These are phyloP conservation scores for Nigrospora osmanthi DNA, from an alignment of 2,329 filamentous ascomycete species.

Conservation along the genomic window DNA sequence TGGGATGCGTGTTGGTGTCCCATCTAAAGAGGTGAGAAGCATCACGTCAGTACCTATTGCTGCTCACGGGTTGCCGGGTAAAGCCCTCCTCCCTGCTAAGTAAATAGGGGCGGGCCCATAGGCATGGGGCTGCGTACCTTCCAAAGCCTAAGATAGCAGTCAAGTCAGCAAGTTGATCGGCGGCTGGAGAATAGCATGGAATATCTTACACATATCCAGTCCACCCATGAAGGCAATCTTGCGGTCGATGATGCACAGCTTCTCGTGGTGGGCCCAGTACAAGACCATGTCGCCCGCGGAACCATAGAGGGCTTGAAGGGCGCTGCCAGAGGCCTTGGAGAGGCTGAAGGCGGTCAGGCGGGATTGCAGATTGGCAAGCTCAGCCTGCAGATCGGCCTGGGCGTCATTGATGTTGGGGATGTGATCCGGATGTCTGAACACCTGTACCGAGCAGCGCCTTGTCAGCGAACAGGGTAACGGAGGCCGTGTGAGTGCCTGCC, in stretches of 20 bases:
- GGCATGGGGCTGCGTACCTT: too few relatives aligned
- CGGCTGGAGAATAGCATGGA: background rate
- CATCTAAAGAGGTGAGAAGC: background rate
- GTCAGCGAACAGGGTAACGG: too few relatives aligned
- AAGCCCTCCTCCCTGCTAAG: too few relatives aligned
- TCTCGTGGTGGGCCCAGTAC: constrained; percentile 95
- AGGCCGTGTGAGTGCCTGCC: too few relatives aligned
- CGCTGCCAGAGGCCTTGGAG: constrained; percentile 62
- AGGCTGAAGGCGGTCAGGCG: constrained; percentile 35
- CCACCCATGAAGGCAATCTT: constrained; percentile 83
- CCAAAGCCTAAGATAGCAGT: too few relatives aligned
- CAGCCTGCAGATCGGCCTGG: constrained; percentile 59
- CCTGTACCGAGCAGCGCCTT: constrained; percentile 25
- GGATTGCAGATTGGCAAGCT: constrained; percentile 33
- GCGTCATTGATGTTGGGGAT: constrained; percentile 64
- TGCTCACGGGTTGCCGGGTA: background rate
- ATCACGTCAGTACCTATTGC: too few relatives aligned
- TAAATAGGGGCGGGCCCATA: too few relatives aligned
- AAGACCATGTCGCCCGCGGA: constrained; percentile 73
- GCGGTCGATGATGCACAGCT: constrained; percentile 77
- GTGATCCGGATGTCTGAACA: constrained; percentile 89
- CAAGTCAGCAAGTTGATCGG: too few relatives aligned
- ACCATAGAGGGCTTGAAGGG: constrained; percentile 73
- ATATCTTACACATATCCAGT: constrained; percentile 61
- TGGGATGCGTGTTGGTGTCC: constrained; percentile 50